phyloP scores from a whole-genome alignment of 1,284 basidiomycete genomes.

The Ustilago curta region DNA sequence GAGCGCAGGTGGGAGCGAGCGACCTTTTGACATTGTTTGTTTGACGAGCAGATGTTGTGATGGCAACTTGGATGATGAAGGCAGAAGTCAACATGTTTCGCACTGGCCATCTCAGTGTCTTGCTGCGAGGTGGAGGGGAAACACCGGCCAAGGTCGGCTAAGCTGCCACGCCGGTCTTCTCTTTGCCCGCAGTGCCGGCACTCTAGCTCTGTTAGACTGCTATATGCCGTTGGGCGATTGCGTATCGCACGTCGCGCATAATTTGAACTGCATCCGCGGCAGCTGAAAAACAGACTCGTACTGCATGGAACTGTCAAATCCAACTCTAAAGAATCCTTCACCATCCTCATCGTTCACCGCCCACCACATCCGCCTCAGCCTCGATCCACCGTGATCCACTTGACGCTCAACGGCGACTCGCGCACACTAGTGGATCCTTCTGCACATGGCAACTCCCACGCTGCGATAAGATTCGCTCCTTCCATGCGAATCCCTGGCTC shows the following conservation, averaged over 20 bases:
- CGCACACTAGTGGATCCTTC: not conserved
- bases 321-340: not conserved
- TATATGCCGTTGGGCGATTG: not conserved
- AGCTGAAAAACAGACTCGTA: too few species aligned
- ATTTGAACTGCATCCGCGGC: not conserved
- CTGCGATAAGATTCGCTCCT: not conserved
- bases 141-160: not conserved
- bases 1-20: constrained; percentile 71
- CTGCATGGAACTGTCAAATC: too few species aligned
- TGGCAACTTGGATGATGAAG: not conserved
- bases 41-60: not conserved
- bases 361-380: not conserved
- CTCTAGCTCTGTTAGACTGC: not conserved
- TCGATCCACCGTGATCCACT: not conserved
- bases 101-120: constrained; percentile 2
- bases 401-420: not conserved
- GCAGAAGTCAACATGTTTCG: not conserved
- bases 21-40: constrained; percentile 42
- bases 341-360: not conserved
- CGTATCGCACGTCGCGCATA: constrained; percentile 13
- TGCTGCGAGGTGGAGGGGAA: not conserved
- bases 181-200: constrained; percentile 5
- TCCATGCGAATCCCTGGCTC: not conserved
- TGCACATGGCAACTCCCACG: not conserved
- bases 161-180: not conserved